Evolutionary conservation across 352 stramenopile species (phyloP).

Genomic region (Thalassiosira mediterranea): DNA sequence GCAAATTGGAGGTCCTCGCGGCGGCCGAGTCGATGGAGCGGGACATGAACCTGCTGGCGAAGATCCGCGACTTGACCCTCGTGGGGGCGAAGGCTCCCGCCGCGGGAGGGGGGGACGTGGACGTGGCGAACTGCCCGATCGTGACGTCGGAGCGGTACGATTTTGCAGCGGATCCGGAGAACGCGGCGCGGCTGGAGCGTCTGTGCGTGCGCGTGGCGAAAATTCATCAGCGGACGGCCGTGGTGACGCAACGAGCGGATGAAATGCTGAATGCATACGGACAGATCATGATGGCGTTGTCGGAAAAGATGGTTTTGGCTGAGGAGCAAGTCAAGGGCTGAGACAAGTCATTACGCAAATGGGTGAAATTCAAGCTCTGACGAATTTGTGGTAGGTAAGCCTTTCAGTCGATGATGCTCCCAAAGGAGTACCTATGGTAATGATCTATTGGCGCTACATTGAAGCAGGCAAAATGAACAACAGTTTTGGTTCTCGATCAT

Average conservation of each 20-base stretch:
- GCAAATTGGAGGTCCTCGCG: slow-evolving; percentile 71
- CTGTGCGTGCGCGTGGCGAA: slow-evolving; percentile 44
- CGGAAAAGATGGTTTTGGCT: slow-evolving; percentile 75
- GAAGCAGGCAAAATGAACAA: slow-evolving; percentile 1
- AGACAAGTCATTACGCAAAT: too few relatives aligned
- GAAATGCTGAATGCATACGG: slow-evolving; percentile 62
- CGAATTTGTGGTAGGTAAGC: slow-evolving; percentile 10
- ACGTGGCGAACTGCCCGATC: slow-evolving; percentile 47
- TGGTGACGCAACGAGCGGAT: slow-evolving; percentile 38
- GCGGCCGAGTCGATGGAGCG: slow-evolving; percentile 44
- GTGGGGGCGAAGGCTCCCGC: slow-evolving; percentile 37
- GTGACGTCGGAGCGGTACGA: slow-evolving; percentile 49
- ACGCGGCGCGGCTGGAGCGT: slow-evolving; percentile 26
- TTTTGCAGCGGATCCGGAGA: slow-evolving; percentile 33
- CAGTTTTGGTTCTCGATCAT: too few relatives aligned
- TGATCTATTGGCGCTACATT: background rate
- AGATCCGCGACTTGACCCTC: slow-evolving; percentile 64
- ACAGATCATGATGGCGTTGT: slow-evolving; percentile 54
- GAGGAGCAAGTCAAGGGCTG: slow-evolving; percentile 61
- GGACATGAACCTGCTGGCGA: slow-evolving; percentile 59
- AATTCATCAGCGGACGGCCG: slow-evolving; percentile 32
- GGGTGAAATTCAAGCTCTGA: too few relatives aligned
- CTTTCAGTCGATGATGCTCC: too few relatives aligned
- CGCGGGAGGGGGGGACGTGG: slow-evolving; percentile 20
- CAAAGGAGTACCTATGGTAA: too few relatives aligned